phyloP scores from a whole-genome alignment of 2,329 filamentous ascomycete species.

The Aureobasidium sp. region DNA sequence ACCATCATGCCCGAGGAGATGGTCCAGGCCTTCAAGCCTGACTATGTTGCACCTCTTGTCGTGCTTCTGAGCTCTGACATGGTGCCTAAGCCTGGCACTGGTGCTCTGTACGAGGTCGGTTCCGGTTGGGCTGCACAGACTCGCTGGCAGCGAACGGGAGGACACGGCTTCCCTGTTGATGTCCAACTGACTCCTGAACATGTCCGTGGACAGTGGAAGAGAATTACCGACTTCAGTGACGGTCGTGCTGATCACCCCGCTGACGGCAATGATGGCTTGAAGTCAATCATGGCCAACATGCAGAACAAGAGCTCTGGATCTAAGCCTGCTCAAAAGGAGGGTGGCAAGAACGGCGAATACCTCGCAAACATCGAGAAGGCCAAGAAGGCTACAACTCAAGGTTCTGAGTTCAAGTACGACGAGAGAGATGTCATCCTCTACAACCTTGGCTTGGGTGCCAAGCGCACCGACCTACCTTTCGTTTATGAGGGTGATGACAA shows the following conservation, averaged over 20 bases:
- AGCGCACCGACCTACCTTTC: conserved; percentile 76
- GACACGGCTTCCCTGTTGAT: conserved; percentile 85
- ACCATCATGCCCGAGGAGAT: conserved; percentile 94
- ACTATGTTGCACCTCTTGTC: conserved; percentile 92
- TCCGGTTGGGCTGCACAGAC: conserved; percentile 89
- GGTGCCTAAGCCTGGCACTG: conserved; percentile 73
- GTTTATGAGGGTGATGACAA: conserved; percentile 86
- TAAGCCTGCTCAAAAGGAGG: conserved; percentile 21
- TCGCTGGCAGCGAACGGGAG: conserved; percentile 87
- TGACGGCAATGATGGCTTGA: conserved; percentile 65
- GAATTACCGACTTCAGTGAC: conserved; percentile 80
- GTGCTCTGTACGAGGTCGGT: conserved; percentile 86
- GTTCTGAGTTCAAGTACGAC: conserved; percentile 71
- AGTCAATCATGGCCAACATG: conserved; percentile 79
- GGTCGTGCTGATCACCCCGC: conserved; percentile 79
- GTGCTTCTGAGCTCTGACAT: conserved; percentile 80
- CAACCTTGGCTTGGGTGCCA: conserved; percentile 89
- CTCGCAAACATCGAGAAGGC: conserved; percentile 68
- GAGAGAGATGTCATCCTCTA: conserved; percentile 90
- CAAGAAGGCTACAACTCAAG: conserved; percentile 60
- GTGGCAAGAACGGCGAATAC: conserved; percentile 49
- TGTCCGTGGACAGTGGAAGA: conserved; percentile 64
- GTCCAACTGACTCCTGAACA: conserved; percentile 76
- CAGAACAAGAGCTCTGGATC: conserved; percentile 54
- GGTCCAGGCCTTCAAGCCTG: conserved; percentile 98